These are phyloP conservation scores for Cyberlindnera maritima DNA, from an alignment of 805 yeast genomes.

Conservation along the genomic window DNA sequence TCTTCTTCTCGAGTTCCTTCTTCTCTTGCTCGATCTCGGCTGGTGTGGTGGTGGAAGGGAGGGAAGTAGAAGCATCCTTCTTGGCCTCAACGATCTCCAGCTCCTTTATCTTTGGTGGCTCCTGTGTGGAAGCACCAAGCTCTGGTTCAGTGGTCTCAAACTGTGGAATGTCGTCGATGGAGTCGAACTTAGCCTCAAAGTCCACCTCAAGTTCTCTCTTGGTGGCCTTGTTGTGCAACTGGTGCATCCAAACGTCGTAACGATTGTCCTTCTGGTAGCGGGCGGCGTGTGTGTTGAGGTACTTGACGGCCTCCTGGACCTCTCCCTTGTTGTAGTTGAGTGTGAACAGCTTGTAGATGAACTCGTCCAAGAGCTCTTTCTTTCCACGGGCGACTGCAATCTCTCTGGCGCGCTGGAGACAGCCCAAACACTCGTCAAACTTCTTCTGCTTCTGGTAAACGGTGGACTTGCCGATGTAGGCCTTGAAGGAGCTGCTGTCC, in stretches of 20 bases:
- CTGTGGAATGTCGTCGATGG: slow-evolving; percentile 12
- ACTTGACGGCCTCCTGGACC: slow-evolving; percentile 36
- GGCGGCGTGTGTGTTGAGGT: slow-evolving; percentile 39
- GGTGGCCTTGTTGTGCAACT: slow-evolving; percentile 19
- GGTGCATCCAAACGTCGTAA: slow-evolving; percentile 20
- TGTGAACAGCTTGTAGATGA: slow-evolving; percentile 45
- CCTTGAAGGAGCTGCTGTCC: slow-evolving; percentile 42
- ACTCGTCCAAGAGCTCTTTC: slow-evolving; percentile 40
- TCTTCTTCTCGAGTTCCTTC: slow-evolving; percentile 23
- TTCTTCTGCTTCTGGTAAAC: slow-evolving; percentile 41
- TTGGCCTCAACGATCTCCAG: neutral
- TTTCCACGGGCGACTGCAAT: slow-evolving; percentile 43
- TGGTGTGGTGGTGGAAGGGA: neutral
- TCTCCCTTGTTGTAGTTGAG: slow-evolving; percentile 38
- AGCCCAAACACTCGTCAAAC: slow-evolving; percentile 41
- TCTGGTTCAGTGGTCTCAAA: slow-evolving; percentile 2
- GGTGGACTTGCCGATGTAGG: slow-evolving; percentile 43
- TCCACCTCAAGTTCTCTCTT: slow-evolving; percentile 14
- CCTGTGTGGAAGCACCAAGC: neutral
- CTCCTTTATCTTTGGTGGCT: slow-evolving; percentile 3
- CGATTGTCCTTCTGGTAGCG: slow-evolving; percentile 32
- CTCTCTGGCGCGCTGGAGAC: slow-evolving; percentile 40
- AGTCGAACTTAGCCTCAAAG: slow-evolving; percentile 4
- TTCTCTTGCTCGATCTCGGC: slow-evolving; percentile 14
- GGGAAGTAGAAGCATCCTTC: neutral